Conservation (phyloP, 495 filamentous ascomycete species). For the Letharia lupina region DNA sequence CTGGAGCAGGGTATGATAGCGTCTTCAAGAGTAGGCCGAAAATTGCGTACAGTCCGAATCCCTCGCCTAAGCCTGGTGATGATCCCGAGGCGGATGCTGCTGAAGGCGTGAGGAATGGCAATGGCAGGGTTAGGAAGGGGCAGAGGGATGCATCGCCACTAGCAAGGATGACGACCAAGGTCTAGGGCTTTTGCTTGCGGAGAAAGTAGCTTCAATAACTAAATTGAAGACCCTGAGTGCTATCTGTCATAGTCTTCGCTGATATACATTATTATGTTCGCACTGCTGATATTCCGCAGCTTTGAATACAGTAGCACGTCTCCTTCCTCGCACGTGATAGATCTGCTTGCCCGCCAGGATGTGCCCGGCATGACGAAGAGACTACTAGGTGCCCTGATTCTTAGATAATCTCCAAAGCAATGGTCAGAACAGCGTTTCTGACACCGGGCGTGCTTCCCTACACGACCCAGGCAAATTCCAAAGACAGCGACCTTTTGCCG, state of each 20-base stretch:
- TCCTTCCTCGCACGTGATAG: not conserved
- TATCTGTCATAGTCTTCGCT: not conserved
- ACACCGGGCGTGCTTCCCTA: too few relatives aligned
- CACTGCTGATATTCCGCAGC: not conserved
- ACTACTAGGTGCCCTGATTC: not conserved
- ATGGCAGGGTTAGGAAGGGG: not conserved
- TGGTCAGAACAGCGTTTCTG: too few relatives aligned
- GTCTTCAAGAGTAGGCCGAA: constrained; percentile 81
- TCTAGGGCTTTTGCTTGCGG: not conserved
- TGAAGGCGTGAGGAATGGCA: not conserved
- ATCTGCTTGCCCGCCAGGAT: not conserved
- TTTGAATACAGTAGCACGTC: not conserved
- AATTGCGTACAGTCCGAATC: constrained; percentile 65
- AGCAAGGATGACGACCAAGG: not conserved
- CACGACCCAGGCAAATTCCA: too few relatives aligned
- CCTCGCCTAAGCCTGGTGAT: constrained; percentile 37
- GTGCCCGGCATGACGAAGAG: not conserved
- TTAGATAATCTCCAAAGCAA: too few relatives aligned
- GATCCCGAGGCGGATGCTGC: not conserved
- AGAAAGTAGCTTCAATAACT: not conserved
- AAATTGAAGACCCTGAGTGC: not conserved
- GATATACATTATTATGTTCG: not conserved
- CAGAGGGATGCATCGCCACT: constrained; percentile 7
- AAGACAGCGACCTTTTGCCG: too few relatives aligned
- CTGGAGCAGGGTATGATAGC: constrained; percentile 70